Evolutionary conservation across 805 yeast genomes (phyloP), one percentile per base, ranked within the genome.

Genomic region (Zygotorulaspora chibaensis): DNA sequence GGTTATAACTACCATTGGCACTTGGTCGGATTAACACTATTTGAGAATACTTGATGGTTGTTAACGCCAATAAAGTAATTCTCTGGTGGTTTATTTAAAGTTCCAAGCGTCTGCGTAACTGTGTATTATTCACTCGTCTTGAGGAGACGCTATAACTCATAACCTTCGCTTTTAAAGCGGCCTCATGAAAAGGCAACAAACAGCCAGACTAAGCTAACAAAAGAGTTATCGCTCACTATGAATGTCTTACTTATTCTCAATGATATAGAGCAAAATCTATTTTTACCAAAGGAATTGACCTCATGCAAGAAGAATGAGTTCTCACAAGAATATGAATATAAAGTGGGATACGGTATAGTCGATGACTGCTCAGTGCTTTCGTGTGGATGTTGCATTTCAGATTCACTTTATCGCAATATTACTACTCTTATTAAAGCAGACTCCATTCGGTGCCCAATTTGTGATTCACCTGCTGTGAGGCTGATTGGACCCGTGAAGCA

Each of bases 371-470:
- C 59, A 3, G 50, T 59, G 38, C 48, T 61, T n/a, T 43, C 59
- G 8, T 63, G 67, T 45, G 64, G 64, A 3, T 63, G 67, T 38
- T 53, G 57, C 26, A 35, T 57, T 6, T 56, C 63, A 3, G 55
- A 56, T 30, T 31, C 45, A n/a, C 51, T 60, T 4, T 54, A 42
- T 20, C 34, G 47, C 15, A 52, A 50, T 30, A 47, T 58, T 9
- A 34, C 20, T 2, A 25, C 38, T 5, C 38, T 40, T 3, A 43
- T 48, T 26, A 41, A 45, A 3, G 40, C 40, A 11, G 35, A 46
- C 2, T n/a, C 38, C 1, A 49, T 56, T 12, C 42, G 43, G 5
- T 73, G 77, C 44, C 76, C 76, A 2, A 43, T 61, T 0, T 73
- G 77, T 48, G 53, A 51, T 3, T 38, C 44, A 8, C 43, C 42